Percentiles rank a stretch among this genome's conserved stretches.
Conservation (phyloP, 2,329 filamentous ascomycete genomes). For the Chalara sp. region DNA sequence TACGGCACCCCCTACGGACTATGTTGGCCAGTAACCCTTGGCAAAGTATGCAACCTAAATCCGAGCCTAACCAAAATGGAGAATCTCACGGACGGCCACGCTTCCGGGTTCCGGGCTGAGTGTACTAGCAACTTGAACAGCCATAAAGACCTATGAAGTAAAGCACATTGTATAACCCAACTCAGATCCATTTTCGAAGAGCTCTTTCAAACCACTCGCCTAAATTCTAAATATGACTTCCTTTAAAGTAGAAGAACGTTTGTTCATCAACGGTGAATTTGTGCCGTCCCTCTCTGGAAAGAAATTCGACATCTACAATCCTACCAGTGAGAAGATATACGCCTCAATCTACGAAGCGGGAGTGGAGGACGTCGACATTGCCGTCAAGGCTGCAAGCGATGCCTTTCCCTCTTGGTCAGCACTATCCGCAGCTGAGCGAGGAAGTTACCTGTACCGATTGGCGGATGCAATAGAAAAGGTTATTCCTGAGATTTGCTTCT, state of each 20-base stretch:
- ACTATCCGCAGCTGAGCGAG: conserved; percentile 56
- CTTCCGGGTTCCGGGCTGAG: too few relatives aligned
- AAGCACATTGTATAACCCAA: too few relatives aligned
- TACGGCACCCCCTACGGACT: too few relatives aligned
- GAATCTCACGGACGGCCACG: too few relatives aligned
- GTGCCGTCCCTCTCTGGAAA: conserved; percentile 54
- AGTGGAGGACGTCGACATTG: conserved; percentile 38
- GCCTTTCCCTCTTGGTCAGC: conserved; percentile 63
- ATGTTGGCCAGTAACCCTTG: too few relatives aligned
- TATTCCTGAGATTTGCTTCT: conserved; percentile 35
- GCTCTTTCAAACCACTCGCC: too few relatives aligned
- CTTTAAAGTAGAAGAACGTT: conserved; percentile 6
- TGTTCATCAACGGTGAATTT: conserved; percentile 8
- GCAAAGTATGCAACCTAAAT: too few relatives aligned
- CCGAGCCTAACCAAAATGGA: too few relatives aligned
- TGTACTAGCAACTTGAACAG: too few relatives aligned
- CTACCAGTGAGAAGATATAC: conserved; percentile 41
- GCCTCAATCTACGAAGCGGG: conserved; percentile 62
- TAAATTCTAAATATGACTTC: too few relatives aligned
- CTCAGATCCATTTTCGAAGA: too few relatives aligned
- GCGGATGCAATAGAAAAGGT: conserved; percentile 45
- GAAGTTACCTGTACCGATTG: conserved; percentile 58
- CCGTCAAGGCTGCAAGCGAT: conserved; percentile 58
- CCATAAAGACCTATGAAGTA: too few relatives aligned
- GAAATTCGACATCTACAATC: conserved; percentile 61